phyloP scores from a whole-genome alignment of 495 filamentous ascomycete species.

The Daldinia concentrica region DNA sequence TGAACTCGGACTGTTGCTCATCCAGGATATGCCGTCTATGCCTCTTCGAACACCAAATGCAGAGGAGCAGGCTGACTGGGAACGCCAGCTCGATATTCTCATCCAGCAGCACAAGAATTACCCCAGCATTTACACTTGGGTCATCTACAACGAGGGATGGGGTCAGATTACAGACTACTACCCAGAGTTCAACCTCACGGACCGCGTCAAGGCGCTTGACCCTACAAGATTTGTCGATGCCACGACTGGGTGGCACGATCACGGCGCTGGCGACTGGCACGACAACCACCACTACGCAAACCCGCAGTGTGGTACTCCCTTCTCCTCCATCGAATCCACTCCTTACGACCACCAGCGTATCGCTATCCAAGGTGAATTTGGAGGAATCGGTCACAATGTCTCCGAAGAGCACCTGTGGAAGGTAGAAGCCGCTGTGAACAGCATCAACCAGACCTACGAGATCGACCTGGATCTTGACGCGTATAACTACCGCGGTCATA shows the following conservation, averaged over 20 bases:
- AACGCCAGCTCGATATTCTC: constrained; percentile 67
- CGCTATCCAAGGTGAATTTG: constrained; percentile 74
- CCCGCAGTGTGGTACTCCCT: constrained; percentile 74
- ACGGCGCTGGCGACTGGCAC: constrained; percentile 48
- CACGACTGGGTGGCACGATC: constrained; percentile 64
- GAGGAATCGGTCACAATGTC: constrained; percentile 70
- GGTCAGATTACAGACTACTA: constrained; percentile 62
- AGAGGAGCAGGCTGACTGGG: constrained; percentile 66
- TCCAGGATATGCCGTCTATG: constrained; percentile 75
- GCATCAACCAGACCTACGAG: constrained; percentile 73
- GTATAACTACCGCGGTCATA: constrained; percentile 71
- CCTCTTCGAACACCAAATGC: constrained; percentile 53
- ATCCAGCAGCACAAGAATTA: constrained; percentile 70
- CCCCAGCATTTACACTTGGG: constrained; percentile 65
- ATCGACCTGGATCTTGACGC: constrained; percentile 63
- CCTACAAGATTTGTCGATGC: constrained; percentile 69
- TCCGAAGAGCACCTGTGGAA: constrained; percentile 68
- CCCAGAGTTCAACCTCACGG: constrained; percentile 66
- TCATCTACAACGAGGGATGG: constrained; percentile 80
- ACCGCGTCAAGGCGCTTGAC: constrained; percentile 63
- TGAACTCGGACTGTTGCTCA: constrained; percentile 67
- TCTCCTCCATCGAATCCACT: constrained; percentile 62
- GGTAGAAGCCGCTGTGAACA: constrained; percentile 60
- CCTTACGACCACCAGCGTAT: constrained; percentile 69
- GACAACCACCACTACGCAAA: constrained; percentile 79